These are phyloP conservation scores for Mycena kentingensis DNA, from an alignment of 768 basidiomycete genomes.

Conservation along the genomic window DNA sequence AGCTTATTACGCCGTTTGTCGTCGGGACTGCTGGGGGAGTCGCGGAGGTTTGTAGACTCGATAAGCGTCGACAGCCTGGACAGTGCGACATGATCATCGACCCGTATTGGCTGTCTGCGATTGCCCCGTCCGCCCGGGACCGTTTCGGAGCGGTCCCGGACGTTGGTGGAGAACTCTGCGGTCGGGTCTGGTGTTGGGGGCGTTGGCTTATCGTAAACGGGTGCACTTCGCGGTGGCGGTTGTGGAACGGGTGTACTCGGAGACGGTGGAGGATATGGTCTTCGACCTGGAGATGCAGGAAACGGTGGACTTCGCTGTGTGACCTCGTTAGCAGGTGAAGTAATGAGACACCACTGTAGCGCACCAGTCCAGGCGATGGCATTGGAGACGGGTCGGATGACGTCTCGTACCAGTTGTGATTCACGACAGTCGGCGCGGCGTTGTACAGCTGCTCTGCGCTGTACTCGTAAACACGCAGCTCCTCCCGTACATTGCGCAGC, in stretches of 20 bases:
- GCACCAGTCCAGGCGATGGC: constrained; percentile 8
- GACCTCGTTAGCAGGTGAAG: constrained; percentile 7
- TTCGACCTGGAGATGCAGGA: constrained; percentile 15
- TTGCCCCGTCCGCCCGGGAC: constrained; percentile 30
- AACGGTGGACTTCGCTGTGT: constrained; percentile 15
- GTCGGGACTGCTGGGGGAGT: constrained; percentile 30
- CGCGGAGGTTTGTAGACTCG: constrained; percentile 37
- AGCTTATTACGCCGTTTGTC: constrained; percentile 35
- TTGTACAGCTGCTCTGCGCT: constrained; percentile 48
- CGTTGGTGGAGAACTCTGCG: constrained; percentile 13
- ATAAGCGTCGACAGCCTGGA: constrained; percentile 39
- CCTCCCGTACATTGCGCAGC: constrained; percentile 45
- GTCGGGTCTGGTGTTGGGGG: constrained; percentile 34
- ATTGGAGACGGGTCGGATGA: constrained; percentile 20
- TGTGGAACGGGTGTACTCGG: constrained; percentile 42
- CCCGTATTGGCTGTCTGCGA: constrained; percentile 40
- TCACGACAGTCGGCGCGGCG: constrained; percentile 38
- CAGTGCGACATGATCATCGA: constrained; percentile 40
- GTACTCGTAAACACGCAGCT: constrained; percentile 49
- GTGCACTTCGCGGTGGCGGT: constrained; percentile 31
- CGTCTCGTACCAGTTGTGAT: constrained; percentile 29
- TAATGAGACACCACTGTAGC: background rate
- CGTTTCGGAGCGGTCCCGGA: constrained; percentile 31
- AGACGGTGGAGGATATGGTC: constrained; percentile 39
- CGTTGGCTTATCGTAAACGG: constrained; percentile 37